Evolutionary conservation across 2,329 filamentous ascomycete genomes (phyloP), one percentile per base, ranked within the genome.

Genomic region (Penicillium sp.): DNA sequence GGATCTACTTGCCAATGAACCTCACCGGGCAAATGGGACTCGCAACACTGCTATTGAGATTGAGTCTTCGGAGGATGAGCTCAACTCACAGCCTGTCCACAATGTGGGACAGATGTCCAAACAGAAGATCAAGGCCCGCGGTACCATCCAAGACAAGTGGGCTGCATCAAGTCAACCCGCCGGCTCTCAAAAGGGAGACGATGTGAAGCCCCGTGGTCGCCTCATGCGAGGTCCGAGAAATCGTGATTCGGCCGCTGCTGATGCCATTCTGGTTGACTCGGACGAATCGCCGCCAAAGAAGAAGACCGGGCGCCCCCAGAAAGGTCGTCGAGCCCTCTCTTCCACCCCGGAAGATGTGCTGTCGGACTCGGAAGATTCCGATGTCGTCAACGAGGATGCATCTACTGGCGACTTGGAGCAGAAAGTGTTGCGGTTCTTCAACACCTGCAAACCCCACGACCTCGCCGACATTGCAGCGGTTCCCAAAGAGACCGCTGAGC

Each of bases 381-480:
- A 77, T 47, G 75, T 73, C 10, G 75, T 73, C 27, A 67, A 71
- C 27, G 77, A 75, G 22, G 71, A 73, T 19, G 61, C 69, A 4
- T 77, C 78, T 44, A 77, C 79, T 27, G 76, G 79, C 52, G 73
- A 76, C 18, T 72, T 85, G 41, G 81, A 86, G 33, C 70, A 69
- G 4, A 83, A 83, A 56, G 85, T 97, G 6, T 79, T 98, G 31
- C 83, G 87, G 7, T 96, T 92, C 69, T 87, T 99, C 75, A 98
- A 98, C 70, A 86, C 82, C 0, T 95, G 91, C 72, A 86, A 87
- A 5, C 79, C 86, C 10, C 84, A 88, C 37, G 91, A 94, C 58
- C 84, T 99, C 43, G 86, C 89, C 1, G 93, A 96, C 66, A 88
- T 97, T 60, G 91, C 91, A 0, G 88, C 87, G 35, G 87, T 90